Conservation (phyloP, 225 moss, liverwort and hornwort genomes). For the Climacium dendroides region DNA sequence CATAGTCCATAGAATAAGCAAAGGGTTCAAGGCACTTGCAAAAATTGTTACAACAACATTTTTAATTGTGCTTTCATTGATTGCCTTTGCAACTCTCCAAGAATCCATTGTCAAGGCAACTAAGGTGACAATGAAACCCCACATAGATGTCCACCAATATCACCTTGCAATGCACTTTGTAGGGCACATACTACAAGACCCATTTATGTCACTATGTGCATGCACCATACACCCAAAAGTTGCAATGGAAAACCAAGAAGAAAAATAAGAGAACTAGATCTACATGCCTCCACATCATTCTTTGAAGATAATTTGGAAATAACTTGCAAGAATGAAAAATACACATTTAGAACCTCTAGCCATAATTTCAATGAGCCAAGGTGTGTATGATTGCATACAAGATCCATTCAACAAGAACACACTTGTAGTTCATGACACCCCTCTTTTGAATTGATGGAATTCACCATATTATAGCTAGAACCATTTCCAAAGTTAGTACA, state of each 20-base stretch:
- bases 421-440: neutral
- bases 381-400: accelerated
- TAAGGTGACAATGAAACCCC: no score
- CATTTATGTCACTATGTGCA: no score
- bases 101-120: neutral
- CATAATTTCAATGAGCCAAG: neutral
- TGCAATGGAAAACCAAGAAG: neutral
- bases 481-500: no score
- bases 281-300: neutral
- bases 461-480: neutral
- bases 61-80: accelerated
- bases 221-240: no score
- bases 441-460: neutral
- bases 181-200: no score
- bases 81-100: accelerated
- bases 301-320: neutral
- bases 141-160: no score
- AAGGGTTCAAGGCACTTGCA: accelerated
- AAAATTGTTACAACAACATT: accelerated
- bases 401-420: neutral
- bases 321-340: neutral
- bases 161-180: no score
- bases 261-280: neutral
- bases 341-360: neutral
- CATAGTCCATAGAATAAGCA: accelerated